phyloP scores from a whole-genome alignment of 75 land plant species.

The Adiantum capillusveneris region DNA sequence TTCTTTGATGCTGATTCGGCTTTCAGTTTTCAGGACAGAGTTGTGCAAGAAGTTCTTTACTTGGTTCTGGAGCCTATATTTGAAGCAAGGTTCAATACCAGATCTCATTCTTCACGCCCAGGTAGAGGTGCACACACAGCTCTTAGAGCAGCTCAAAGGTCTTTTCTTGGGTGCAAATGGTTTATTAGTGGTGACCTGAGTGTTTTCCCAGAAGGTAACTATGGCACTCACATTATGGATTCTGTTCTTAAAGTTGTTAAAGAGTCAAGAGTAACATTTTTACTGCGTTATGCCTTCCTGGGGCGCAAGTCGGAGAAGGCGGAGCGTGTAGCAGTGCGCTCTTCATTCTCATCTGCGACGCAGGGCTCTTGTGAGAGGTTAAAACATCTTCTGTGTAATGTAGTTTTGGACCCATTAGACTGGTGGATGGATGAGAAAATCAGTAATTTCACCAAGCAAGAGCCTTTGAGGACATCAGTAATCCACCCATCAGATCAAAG shows the following conservation, averaged over 20 bases:
- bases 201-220: conserved; percentile 25
- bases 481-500: too few relatives aligned
- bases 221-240: conserved; percentile 19
- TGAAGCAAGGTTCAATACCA: conserved; percentile 42
- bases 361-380: conserved; percentile 57
- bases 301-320: neutral
- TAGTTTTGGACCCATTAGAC: conserved; percentile 55
- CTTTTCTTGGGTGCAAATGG: conserved; percentile 63
- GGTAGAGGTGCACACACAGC: conserved; percentile 54
- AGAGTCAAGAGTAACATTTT: conserved; percentile 40
- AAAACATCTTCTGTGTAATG: conserved; percentile 57
- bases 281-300: conserved; percentile 38
- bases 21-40: conserved; percentile 45
- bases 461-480: too few relatives aligned
- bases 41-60: conserved; percentile 59
- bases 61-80: conserved; percentile 56
- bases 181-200: conserved; percentile 49
- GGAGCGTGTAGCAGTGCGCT: too few relatives aligned
- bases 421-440: conserved; percentile 55
- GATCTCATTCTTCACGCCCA: conserved; percentile 58
- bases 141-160: conserved; percentile 44
- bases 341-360: too few relatives aligned
- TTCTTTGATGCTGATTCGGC: too few relatives aligned
- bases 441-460: conserved; percentile 48
- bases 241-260: conserved; percentile 34